Evolutionary conservation across 768 basidiomycete species (phyloP), one percentile per base, ranked within the genome.

Genomic region (Auriscalpium orientale): DNA sequence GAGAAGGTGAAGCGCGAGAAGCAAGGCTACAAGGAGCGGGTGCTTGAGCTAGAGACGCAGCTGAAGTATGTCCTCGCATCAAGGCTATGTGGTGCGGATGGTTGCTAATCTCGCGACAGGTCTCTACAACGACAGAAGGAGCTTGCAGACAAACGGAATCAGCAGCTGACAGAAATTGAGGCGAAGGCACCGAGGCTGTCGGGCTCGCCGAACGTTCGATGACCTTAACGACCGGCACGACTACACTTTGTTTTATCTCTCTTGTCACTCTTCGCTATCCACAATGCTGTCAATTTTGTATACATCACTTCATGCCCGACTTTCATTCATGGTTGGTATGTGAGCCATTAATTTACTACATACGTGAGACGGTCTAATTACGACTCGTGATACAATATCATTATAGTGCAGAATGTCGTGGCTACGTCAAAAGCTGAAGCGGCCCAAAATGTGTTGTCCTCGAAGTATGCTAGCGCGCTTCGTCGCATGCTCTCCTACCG

Each of bases 1-100:
- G 95, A 98, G 76, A 85, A 84, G 67, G 84, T 92, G 61, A 98
- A 98, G 78, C 78, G 91, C 54, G 94, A 95, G 74, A 76, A 90
- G 57, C 95, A 98, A 65, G 97, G 95, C 4, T 82, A 86, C 46
- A 99, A 98, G 72, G 95, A 98, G 71, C 73, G 90, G 20, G 74
- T 88, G 1, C 62, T 69, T 11, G 89, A 92, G 70, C 72, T 92
- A 56, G 86, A 90, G 70, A 82, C 68, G 53, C 82, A 80, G 63
- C 70, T 90, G 60, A 88, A 79, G 91, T 89, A 75, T 73, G 55
- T 58, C 54, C 38, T 51, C 15, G 35, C 53, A 18, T 53, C 52
- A 52, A 36, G 18, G 49, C 57, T 35, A 33, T 46, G 46, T 36
- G 8, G 48, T 43, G 4, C 22, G 46, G 37, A 4, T n/a, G 44